Conservation (phyloP, 176 grass and related monocot species). For the Triticum timopheevii region DNA sequence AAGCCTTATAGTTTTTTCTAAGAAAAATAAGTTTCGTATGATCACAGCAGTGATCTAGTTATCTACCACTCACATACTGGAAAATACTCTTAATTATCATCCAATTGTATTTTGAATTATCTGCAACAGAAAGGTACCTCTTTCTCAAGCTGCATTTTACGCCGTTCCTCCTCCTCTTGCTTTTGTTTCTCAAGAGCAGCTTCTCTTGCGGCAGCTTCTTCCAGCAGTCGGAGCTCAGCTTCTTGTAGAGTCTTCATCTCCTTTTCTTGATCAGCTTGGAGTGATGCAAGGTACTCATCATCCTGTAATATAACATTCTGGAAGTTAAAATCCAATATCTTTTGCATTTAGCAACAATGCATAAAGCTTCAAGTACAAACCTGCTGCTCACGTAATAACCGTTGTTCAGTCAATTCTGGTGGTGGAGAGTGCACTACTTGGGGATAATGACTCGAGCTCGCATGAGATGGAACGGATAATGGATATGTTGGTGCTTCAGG, state of each 20-base stretch:
- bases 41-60: not conserved
- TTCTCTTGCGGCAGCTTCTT: slow-evolving; percentile 62
- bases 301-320: slow-evolving; percentile 62
- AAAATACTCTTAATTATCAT: slow-evolving; percentile 8
- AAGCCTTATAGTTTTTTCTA: not conserved
- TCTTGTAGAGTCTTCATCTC: slow-evolving; percentile 75
- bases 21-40: slow-evolving; percentile 4
- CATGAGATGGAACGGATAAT: slow-evolving; percentile 56
- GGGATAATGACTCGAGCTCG: slow-evolving; percentile 44
- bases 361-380: slow-evolving; percentile 42
- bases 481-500: slow-evolving; percentile 67
- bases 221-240: slow-evolving; percentile 51
- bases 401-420: slow-evolving; percentile 75
- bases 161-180: slow-evolving; percentile 71
- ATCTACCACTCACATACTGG: slow-evolving; percentile 27
- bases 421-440: slow-evolving; percentile 49
- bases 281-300: slow-evolving; percentile 87
- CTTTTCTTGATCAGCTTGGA: slow-evolving; percentile 97
- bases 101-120: slow-evolving; percentile 15
- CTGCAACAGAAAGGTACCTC: slow-evolving; percentile 57
- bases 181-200: slow-evolving; percentile 63
- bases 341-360: slow-evolving; percentile 16
- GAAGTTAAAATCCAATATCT: not conserved
- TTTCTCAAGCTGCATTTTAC: slow-evolving; percentile 79
- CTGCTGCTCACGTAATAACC: slow-evolving; percentile 89